Evolutionary conservation across 2,329 filamentous ascomycete genomes (phyloP), one percentile per base, ranked within the genome.

Genomic region (Cercospora sp.): DNA sequence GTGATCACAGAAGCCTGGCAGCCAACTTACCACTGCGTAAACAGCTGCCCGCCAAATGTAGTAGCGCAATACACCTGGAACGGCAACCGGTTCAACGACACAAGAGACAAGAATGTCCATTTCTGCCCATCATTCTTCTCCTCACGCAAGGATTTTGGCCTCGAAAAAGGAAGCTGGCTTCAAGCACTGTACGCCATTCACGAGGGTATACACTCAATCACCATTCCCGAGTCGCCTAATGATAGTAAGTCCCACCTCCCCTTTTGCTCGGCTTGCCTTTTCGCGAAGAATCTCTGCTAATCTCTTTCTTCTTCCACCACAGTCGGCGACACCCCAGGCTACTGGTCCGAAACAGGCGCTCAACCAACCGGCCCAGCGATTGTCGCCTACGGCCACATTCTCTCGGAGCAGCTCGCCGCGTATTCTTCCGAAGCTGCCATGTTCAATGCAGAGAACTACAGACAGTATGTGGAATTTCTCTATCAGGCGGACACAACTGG

Each of bases 381-480:
- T 0, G 36, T 60, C n/a, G 30, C 57, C 28, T 60, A 60, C 30
- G 57, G 57, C 31, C 16, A 31, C n/a, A 18, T 33, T 30, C 3
- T 18, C 16, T 13, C 57, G 8, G 30, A 60, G n/a, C 26, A 60
- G 5, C 30, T 60, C 6, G 57, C 57, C 30, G 57, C 57, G 12
- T 60, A 60, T 20, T 60, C 57, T 9, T 36, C 57, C 18, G 57
- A 60, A 40, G 57, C 57, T 7, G 57, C 57, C n/a, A 31, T 60
- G 30, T 31, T 60, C 57, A 60, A 36, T 6, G 57, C 57, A 3
- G 57, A 60, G 13, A 60, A 60, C 18, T 60, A 60, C 57, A 60
- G 57, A 16, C 28, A 33, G 3, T 60, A 60, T 3, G 31, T 60
- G 8, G 57, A 31, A 60, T 28, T 30, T 4, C 5, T 60, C 2